phyloP scores from a whole-genome alignment of 2,329 filamentous ascomycete species.

The Dactylellina parvicollis region DNA sequence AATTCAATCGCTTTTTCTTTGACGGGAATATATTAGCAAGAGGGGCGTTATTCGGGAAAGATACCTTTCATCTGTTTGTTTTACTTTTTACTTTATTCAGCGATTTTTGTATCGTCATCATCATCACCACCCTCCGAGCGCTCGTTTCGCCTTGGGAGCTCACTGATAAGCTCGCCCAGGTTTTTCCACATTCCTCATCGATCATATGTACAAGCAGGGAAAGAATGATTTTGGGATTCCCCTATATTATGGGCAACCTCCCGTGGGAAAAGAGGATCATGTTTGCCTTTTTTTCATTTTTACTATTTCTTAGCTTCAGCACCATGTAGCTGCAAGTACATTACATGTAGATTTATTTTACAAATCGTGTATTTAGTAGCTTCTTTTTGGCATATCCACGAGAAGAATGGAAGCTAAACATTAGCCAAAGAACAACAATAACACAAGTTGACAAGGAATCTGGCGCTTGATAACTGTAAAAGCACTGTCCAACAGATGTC shows the following conservation, averaged over 20 bases:
- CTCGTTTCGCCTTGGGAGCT: constrained; percentile 51
- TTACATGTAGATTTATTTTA: constrained; percentile 47
- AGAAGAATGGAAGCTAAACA: constrained; percentile 43
- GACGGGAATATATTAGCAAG: constrained; percentile 56
- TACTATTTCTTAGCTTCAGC: constrained; percentile 14
- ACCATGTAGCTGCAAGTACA: constrained; percentile 26
- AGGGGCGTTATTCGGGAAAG: constrained; percentile 57
- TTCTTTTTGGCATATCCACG: constrained; percentile 7
- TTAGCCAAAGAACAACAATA: constrained; percentile 41
- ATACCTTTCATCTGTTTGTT: constrained; percentile 53
- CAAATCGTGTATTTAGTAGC: constrained; percentile 42
- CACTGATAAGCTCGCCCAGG: constrained; percentile 50
- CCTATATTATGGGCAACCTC: constrained; percentile 7
- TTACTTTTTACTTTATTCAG: constrained; percentile 46
- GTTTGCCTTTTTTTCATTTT: constrained; percentile 37
- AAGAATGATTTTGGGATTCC: constrained; percentile 15
- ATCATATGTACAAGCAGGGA: constrained; percentile 23
- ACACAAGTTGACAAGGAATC: constrained; percentile 2
- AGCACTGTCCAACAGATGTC: constrained; percentile 23
- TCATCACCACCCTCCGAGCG: constrained; percentile 50
- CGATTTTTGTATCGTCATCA: constrained; percentile 37
- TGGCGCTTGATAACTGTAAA: not conserved
- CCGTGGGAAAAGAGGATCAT: constrained; percentile 3
- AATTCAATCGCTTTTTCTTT: constrained; percentile 37
- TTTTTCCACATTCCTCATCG: constrained; percentile 35